These are phyloP conservation scores for Fusarium sp. DNA, from an alignment of 2,329 filamentous ascomycete species.

Conservation along the genomic window DNA sequence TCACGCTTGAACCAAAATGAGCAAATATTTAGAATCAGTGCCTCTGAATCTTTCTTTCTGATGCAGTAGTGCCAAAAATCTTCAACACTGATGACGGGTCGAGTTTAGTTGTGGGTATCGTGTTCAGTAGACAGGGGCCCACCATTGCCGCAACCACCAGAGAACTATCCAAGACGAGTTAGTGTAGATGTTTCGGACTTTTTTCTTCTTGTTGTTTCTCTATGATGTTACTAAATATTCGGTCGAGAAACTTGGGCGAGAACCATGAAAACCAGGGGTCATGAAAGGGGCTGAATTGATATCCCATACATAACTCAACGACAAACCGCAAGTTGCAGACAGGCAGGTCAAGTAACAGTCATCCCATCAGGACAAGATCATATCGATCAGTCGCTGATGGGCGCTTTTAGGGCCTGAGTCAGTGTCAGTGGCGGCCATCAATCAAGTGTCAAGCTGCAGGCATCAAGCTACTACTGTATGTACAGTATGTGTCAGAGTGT, in stretches of 20 bases:
- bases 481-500: slow-evolving; percentile 13
- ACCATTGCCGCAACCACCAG: slow-evolving; percentile 33
- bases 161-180: slow-evolving; percentile 16
- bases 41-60: slow-evolving; percentile 11
- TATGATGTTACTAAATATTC: neutral
- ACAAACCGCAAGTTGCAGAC: neutral
- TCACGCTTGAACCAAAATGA: neutral
- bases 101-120: slow-evolving; percentile 32
- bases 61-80: slow-evolving; percentile 25
- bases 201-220: neutral
- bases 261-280: neutral
- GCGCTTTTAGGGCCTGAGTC: slow-evolving; percentile 14
- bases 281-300: neutral
- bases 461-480: neutral
- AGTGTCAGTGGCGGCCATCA: slow-evolving; percentile 9
- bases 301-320: neutral
- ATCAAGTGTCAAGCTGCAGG: neutral
- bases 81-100: slow-evolving; percentile 37
- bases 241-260: neutral
- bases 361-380: slow-evolving; percentile 2
- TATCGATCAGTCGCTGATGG: slow-evolving; percentile 16
- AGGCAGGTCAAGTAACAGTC: neutral
- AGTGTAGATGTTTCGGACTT: slow-evolving; percentile 6
- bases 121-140: slow-evolving; percentile 12
- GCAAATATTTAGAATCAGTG: neutral